Evolutionary conservation across 176 grass and related monocot genomes (phyloP).

Genomic region (Panicum miliaceum): DNA sequence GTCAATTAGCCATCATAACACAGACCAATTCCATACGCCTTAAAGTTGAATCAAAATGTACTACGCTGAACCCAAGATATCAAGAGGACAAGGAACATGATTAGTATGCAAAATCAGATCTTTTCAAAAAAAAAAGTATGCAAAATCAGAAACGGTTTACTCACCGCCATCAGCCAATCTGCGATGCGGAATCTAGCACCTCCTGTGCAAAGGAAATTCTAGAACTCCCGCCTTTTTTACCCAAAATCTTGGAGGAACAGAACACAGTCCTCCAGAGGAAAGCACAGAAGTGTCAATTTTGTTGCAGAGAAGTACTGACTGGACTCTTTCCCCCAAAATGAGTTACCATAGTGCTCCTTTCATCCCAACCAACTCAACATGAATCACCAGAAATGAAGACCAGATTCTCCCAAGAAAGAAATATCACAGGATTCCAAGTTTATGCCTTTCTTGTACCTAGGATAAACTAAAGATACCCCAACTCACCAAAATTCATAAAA

Average conservation of each 20-base stretch:
- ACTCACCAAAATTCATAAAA: slow-evolving; percentile 5
- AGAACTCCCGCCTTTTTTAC: slow-evolving; percentile 18
- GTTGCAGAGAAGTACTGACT: background rate
- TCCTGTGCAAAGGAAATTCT: slow-evolving; percentile 5
- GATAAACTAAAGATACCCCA: background rate
- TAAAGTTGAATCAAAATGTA: slow-evolving; percentile 5
- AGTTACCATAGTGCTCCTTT: slow-evolving; percentile 22
- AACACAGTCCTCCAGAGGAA: slow-evolving; percentile 7
- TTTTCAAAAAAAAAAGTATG: too few species aligned
- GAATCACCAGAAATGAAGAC: slow-evolving; percentile 5
- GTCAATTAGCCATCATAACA: slow-evolving; percentile 19
- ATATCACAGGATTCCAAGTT: slow-evolving; percentile 14
- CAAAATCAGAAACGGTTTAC: slow-evolving; percentile 37
- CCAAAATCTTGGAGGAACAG: slow-evolving; percentile 12
- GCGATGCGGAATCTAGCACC: background rate
- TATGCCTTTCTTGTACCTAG: background rate
- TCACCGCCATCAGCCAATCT: slow-evolving; percentile 58
- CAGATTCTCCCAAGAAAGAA: slow-evolving; percentile 18
- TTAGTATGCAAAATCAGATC: slow-evolving; percentile 1
- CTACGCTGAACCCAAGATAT: background rate
- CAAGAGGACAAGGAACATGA: slow-evolving; percentile 8
- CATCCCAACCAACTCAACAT: slow-evolving; percentile 4
- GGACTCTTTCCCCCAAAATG: background rate
- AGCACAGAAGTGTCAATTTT: slow-evolving; percentile 1
- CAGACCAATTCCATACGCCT: background rate